A percentile compares a stretch with the other conserved stretches of the same genome.
Evolutionary conservation across 2,329 filamentous ascomycete genomes (phyloP).

Genomic region (Fusarium sororula): DNA sequence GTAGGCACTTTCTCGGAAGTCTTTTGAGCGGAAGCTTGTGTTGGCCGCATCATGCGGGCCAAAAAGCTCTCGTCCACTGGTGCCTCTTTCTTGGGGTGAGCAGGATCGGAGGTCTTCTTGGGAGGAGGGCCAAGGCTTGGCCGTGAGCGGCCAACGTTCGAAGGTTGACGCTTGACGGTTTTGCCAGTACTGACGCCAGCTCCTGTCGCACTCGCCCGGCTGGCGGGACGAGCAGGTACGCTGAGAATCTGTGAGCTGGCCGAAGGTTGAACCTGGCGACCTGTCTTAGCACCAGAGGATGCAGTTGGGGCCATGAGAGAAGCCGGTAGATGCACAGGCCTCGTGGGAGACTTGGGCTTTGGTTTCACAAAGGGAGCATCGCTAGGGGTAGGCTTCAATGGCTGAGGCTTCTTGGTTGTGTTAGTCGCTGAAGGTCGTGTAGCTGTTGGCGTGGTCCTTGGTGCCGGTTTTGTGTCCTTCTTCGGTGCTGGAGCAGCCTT

Average conservation of each 20-base stretch:
- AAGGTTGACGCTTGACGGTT: slow-evolving; percentile 56
- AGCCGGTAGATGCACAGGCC: slow-evolving; percentile 71
- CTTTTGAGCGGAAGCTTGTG: slow-evolving; percentile 74
- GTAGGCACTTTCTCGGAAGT: slow-evolving; percentile 67
- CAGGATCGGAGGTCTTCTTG: slow-evolving; percentile 54
- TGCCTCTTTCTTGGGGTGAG: slow-evolving; percentile 58
- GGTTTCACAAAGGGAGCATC: slow-evolving; percentile 63
- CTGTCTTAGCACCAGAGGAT: slow-evolving; percentile 70
- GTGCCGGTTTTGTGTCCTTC: slow-evolving; percentile 46
- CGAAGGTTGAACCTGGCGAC: slow-evolving; percentile 43
- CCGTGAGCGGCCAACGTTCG: slow-evolving; percentile 55
- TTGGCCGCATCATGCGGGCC: slow-evolving; percentile 84
- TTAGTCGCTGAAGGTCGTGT: slow-evolving; percentile 47
- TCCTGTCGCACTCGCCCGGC: slow-evolving; percentile 54
- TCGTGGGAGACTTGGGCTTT: slow-evolving; percentile 74
- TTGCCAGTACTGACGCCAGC: slow-evolving; percentile 38
- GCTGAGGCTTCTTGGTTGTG: slow-evolving; percentile 54
- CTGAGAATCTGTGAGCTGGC: slow-evolving; percentile 48
- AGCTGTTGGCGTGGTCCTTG: slow-evolving; percentile 33
- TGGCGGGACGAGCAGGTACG: slow-evolving; percentile 53
- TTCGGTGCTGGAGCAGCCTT: slow-evolving; percentile 44
- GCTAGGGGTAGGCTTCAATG: slow-evolving; percentile 52
- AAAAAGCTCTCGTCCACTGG: slow-evolving; percentile 76
- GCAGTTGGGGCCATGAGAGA: slow-evolving; percentile 76
- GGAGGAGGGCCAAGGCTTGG: slow-evolving; percentile 68